Conservation (phyloP, 139 green algal species). For the Ostreobium quekettii region DNA sequence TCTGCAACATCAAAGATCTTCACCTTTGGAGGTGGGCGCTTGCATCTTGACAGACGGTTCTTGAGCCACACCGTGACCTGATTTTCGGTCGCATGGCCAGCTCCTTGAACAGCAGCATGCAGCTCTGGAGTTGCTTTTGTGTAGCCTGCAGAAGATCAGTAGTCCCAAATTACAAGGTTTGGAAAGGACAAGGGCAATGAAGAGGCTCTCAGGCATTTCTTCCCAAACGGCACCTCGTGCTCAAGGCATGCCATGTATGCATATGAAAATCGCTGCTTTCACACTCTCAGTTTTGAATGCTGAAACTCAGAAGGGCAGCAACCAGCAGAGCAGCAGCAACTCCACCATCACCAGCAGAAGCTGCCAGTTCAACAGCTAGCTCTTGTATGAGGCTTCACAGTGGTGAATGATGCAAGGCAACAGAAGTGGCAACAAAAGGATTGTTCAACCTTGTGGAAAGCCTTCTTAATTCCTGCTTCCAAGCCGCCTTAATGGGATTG, state of each 20-base stretch:
- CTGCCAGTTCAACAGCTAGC: too few species aligned
- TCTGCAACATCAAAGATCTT: too few species aligned
- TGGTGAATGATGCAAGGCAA: too few species aligned
- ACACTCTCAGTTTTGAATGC: neutral
- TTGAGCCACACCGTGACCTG: conserved; percentile 14
- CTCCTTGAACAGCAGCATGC: conserved; percentile 15
- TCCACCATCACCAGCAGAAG: too few species aligned
- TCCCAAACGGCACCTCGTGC: neutral
- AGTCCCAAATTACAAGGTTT: neutral
- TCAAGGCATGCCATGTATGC: neutral
- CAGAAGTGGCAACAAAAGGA: too few species aligned
- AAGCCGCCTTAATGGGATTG: too few species aligned
- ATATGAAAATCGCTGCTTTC: neutral
- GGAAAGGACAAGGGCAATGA: neutral
- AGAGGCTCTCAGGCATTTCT: neutral
- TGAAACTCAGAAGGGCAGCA: neutral
- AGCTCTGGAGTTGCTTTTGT: conserved; percentile 15
- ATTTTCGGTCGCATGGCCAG: conserved; percentile 9
- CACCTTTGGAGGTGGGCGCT: conserved; percentile 1
- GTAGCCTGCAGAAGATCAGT: neutral
- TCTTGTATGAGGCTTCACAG: too few species aligned
- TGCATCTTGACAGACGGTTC: conserved; percentile 8
- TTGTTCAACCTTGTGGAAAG: too few species aligned
- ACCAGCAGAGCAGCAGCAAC: neutral
- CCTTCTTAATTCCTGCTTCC: too few species aligned